Evolutionary conservation across 1,139 yeast genomes (phyloP).

Genomic region (Lodderomyces margitis): DNA sequence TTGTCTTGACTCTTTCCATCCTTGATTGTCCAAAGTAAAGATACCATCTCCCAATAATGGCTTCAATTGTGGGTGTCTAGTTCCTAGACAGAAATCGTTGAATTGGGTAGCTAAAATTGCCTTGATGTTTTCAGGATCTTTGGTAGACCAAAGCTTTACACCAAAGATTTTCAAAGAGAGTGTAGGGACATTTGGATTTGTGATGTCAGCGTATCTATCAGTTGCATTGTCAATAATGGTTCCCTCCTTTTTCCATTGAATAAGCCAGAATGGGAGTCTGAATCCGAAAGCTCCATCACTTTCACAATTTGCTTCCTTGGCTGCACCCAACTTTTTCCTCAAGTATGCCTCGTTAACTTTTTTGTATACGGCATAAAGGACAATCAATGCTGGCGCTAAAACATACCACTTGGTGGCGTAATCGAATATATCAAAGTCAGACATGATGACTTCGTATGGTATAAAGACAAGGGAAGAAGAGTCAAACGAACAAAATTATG

Average conservation of each 20-base stretch:
- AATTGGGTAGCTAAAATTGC: slow-evolving; percentile 45
- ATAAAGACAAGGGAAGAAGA: neutral
- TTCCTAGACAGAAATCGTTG: slow-evolving; percentile 51
- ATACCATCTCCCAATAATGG: slow-evolving; percentile 57
- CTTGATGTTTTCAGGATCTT: slow-evolving; percentile 40
- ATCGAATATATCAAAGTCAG: slow-evolving; percentile 37
- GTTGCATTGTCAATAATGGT: slow-evolving; percentile 20
- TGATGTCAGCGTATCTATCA: slow-evolving; percentile 15
- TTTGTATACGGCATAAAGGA: slow-evolving; percentile 10
- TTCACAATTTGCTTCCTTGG: slow-evolving; percentile 12
- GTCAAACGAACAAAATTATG: neutral
- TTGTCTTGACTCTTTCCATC: slow-evolving; percentile 57
- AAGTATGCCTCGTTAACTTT: slow-evolving; percentile 9
- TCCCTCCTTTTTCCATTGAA: slow-evolving; percentile 24
- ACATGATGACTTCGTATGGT: neutral
- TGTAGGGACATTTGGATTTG: slow-evolving; percentile 17
- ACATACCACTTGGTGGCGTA: slow-evolving; percentile 15
- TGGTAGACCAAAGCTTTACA: slow-evolving; percentile 23
- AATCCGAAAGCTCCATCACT: slow-evolving; percentile 27
- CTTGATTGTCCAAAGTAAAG: slow-evolving; percentile 55
- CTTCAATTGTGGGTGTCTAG: slow-evolving; percentile 40
- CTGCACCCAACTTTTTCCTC: slow-evolving; percentile 21
- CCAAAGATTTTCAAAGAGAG: slow-evolving; percentile 21
- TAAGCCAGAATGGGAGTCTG: slow-evolving; percentile 14
- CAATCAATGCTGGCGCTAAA: slow-evolving; percentile 9